phyloP scores from a whole-genome alignment of 148 eudicot species.

The Agrostemma githago region DNA sequence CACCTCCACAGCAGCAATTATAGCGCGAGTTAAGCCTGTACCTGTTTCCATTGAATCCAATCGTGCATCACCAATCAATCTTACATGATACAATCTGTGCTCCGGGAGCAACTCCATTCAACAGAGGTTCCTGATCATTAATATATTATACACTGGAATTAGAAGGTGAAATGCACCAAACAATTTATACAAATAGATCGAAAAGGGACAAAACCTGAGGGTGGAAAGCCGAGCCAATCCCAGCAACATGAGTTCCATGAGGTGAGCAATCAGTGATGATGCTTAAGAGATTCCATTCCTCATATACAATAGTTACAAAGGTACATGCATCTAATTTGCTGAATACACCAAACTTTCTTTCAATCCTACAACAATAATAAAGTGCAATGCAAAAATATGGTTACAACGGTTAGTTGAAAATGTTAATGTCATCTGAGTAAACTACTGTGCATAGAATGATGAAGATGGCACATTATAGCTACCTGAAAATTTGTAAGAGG shows the following conservation, averaged over 20 bases:
- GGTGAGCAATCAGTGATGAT: conserved; percentile 95
- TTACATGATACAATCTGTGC: conserved; percentile 95
- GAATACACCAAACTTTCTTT: conserved; percentile 80
- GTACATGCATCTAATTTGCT: conserved; percentile 95
- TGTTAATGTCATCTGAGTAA: neutral
- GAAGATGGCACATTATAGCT: conserved; percentile 6
- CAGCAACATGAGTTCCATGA: conserved; percentile 99
- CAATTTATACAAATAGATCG: conserved; percentile 3
- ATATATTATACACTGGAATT: neutral
- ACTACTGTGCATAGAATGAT: neutral
- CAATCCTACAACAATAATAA: conserved; percentile 51
- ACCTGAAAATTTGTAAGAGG: conserved; percentile 93
- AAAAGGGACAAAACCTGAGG: conserved; percentile 51
- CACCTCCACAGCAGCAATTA: conserved; percentile 97
- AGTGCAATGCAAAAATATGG: conserved; percentile 5
- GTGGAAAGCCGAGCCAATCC: conserved; percentile 91
- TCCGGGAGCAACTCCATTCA: conserved; percentile 99
- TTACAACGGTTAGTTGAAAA: neutral
- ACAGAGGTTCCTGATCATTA: conserved; percentile 63
- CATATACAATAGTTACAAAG: conserved; percentile 73
- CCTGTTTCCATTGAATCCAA: conserved; percentile 98
- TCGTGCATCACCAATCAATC: conserved; percentile 94
- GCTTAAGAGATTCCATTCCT: conserved; percentile 85
- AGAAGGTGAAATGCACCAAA: conserved; percentile 6
- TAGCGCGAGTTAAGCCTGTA: conserved; percentile 88